phyloP scores from a whole-genome alignment of 2,329 filamentous ascomycete genomes.

The Penicillium paneum region DNA sequence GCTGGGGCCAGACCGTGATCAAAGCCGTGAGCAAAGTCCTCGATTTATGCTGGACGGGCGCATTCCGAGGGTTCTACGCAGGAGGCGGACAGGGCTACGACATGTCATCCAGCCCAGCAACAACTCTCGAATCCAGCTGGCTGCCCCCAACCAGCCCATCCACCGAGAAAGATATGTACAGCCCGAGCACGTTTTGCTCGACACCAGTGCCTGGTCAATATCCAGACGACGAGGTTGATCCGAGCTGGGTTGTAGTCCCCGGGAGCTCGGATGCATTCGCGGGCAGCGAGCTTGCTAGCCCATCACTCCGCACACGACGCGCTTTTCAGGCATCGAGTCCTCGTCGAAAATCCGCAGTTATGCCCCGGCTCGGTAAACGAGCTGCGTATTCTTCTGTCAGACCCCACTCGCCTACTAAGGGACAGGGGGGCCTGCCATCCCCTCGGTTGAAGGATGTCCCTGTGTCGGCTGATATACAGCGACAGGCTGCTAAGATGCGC shows the following conservation, averaged over 20 bases:
- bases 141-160: conserved; percentile 22
- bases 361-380: conserved; percentile 27
- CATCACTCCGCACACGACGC: conserved; percentile 19
- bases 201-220: conserved; percentile 55
- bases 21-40: conserved; percentile 65
- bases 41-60: conserved; percentile 70
- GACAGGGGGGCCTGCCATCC: conserved; percentile 20
- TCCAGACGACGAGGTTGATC: conserved; percentile 54
- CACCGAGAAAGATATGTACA: conserved; percentile 27
- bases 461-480: conserved; percentile 61
- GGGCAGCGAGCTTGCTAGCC: conserved; percentile 12
- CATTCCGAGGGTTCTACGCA: conserved; percentile 81
- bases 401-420: conserved; percentile 25
- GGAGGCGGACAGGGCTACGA: conserved; percentile 74
- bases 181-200: conserved; percentile 20
- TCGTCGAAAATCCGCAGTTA: conserved; percentile 26
- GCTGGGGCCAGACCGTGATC: conserved; percentile 44
- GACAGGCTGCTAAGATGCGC: conserved; percentile 67
- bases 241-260: conserved; percentile 69
- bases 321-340: conserved; percentile 21
- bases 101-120: conserved; percentile 40
- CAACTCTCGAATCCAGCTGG: conserved; percentile 28
- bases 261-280: conserved; percentile 18
- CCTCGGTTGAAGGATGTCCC: conserved; percentile 33
- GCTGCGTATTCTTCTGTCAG: conserved; percentile 17